A percentile compares a stretch with the other conserved stretches of the same genome.
These are phyloP conservation scores for Phytophthora agathidicida DNA, from an alignment of 352 stramenopile genomes.

Conservation along the genomic window DNA sequence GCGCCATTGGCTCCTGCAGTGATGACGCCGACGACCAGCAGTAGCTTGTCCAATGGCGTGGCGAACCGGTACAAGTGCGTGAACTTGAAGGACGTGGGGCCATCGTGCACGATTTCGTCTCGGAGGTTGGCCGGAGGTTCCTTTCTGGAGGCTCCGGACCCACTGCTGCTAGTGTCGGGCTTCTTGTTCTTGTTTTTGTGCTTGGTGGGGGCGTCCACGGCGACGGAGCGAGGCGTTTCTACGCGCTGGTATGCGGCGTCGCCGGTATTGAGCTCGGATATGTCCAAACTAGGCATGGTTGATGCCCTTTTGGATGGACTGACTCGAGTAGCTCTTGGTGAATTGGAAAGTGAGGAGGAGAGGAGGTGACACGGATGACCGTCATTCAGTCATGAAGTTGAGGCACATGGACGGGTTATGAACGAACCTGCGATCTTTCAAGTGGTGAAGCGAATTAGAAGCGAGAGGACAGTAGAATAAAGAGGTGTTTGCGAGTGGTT, in stretches of 20 bases:
- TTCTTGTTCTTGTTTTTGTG: not conserved
- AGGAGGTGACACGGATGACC: not conserved
- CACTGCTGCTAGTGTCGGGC: too few relatives aligned
- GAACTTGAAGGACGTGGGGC: slow-evolving; percentile 38
- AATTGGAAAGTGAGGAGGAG: slow-evolving; percentile 4
- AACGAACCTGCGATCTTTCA: slow-evolving; percentile 3
- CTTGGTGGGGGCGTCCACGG: too few relatives aligned
- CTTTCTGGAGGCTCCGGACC: too few relatives aligned
- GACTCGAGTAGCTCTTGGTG: not conserved
- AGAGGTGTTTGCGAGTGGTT: too few relatives aligned
- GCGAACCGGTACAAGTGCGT: slow-evolving; percentile 43
- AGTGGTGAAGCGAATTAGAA: too few relatives aligned
- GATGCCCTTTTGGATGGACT: too few relatives aligned
- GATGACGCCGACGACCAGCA: slow-evolving; percentile 32
- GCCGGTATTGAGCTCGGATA: not conserved
- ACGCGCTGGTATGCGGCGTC: slow-evolving; percentile 13
- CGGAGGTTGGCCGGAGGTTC: too few relatives aligned
- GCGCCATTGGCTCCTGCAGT: slow-evolving; percentile 36
- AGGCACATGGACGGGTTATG: slow-evolving; percentile 1
- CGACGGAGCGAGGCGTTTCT: slow-evolving; percentile 7
- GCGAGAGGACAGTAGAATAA: too few relatives aligned
- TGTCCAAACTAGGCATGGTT: slow-evolving; percentile 11
- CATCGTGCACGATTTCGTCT: slow-evolving; percentile 24
- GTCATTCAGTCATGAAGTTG: too few relatives aligned
- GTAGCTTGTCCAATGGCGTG: slow-evolving; percentile 35